Evolutionary conservation across 2,329 filamentous ascomycete species (phyloP), one percentile per base, ranked within the genome.

Genomic region (Ambrosiella beaveri): DNA sequence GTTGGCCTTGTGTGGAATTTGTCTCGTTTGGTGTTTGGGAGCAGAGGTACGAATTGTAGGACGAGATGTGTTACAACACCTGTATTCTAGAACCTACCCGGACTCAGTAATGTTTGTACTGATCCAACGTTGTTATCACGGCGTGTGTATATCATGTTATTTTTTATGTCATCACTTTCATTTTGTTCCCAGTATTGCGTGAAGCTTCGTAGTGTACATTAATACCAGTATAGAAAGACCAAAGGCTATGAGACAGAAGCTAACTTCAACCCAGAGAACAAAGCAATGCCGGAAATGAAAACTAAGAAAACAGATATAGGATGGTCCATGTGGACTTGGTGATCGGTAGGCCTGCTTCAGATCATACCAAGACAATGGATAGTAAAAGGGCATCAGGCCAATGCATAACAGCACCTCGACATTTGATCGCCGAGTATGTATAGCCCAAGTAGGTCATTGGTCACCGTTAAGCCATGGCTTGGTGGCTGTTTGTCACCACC

Each of bases 11-110:
- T 19, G 47, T 27, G 15, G 35, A 35, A 19, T 27, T 36, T 15
- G 47, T 19, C 8, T 27, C 6, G n/a, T 35, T 19, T 19, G 9
- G 19, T 2, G 8, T 35, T 9, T 7, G 19, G 13, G 7, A 11
- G 47, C 47, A 15, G 7, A 8, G 35, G 7, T n/a, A 19, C 12
- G 13, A 39, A 9, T 17, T 38, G 15, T 12, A 38, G 35, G 38
- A 40, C 38, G 9, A 15, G n/a, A 35, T 54, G 38, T 54, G 41
- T 38, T 41, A 40, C 52, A 54, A 9, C 7, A n/a, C 19, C 36
- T 54, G 52, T 54, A 54, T 54, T 54, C 38, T 59, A 56, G 54
- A 44, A 44, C 58, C 15, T 11, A 54, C 13, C 19, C 19, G 15
- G 17, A 36, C 11, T 11, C 36, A 36, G 27, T 27, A 35, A 6